These are phyloP conservation scores for Neurospora sp. DNA, from an alignment of 495 filamentous ascomycete genomes.

Conservation along the genomic window DNA sequence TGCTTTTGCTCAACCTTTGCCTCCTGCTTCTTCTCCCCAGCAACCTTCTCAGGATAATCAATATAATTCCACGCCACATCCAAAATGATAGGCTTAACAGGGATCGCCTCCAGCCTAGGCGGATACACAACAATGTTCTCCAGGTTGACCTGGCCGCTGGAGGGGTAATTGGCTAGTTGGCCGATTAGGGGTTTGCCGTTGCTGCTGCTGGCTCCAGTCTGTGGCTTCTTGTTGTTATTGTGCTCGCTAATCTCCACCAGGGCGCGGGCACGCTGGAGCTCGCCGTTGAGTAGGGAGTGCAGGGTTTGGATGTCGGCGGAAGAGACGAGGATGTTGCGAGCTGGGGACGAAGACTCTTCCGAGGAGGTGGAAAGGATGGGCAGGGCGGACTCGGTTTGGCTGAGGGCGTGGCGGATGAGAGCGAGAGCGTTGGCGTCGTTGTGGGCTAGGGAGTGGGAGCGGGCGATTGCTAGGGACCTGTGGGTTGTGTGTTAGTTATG, in stretches of 20 bases:
- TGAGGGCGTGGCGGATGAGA: slow-evolving; percentile 59
- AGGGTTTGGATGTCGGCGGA: slow-evolving; percentile 45
- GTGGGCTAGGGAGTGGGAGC: slow-evolving; percentile 67
- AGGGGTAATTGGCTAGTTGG: slow-evolving; percentile 62
- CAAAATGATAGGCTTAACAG: slow-evolving; percentile 91
- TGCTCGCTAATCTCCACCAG: slow-evolving; percentile 69
- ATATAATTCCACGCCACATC: slow-evolving; percentile 99
- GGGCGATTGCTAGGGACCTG: slow-evolving; percentile 76
- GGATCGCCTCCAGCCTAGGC: slow-evolving; percentile 68
- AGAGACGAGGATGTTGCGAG: slow-evolving; percentile 48
- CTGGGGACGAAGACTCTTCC: slow-evolving; percentile 16
- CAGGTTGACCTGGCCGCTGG: slow-evolving; percentile 51
- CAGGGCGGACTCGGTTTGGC: slow-evolving; percentile 35
- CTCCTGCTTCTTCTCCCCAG: slow-evolving; percentile 13
- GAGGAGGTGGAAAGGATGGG: slow-evolving; percentile 26
- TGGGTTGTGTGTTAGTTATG: slow-evolving; percentile 2
- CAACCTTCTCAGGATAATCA: slow-evolving; percentile 63
- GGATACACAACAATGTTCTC: slow-evolving; percentile 77
- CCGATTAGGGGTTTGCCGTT: slow-evolving; percentile 47
- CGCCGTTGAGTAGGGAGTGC: slow-evolving; percentile 46
- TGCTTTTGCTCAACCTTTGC: slow-evolving; percentile 3
- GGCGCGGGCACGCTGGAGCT: slow-evolving; percentile 68
- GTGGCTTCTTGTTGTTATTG: slow-evolving; percentile 20
- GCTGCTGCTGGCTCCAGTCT: background rate
- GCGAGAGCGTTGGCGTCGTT: slow-evolving; percentile 76